Base-by-base conservation (phyloP, 495 filamentous ascomycete genomes). In the Neurospora sp. region DNA sequence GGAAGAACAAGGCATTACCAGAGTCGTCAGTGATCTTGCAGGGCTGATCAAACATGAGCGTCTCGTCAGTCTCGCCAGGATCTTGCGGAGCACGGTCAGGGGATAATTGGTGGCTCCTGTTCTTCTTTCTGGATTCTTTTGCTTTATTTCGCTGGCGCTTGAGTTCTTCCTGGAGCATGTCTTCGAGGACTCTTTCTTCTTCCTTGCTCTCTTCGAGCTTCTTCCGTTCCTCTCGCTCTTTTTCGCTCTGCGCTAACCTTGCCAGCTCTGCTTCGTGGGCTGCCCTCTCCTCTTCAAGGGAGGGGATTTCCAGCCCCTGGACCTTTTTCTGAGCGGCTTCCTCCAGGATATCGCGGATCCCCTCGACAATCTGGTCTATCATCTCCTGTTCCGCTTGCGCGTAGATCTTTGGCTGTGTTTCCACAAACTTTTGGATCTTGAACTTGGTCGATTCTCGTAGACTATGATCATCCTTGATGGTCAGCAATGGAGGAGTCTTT, bases 281-380 rank as follows among this genome's bases (percentile, higher is more conserved):
- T 11, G 91, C 94, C 38, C 96, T 87, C 79, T 98, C 94, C 76
- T 96, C 94, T 77, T 96, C 94, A 18, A 99, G 82, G 42, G 93
- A 97, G 0, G 94, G 94, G 11, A 97, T 81, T 69, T 93, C 87
- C 71, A 89, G 84, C 18, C 91, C 89, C 69, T 90, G 87, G 61
- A 89, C 91, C 73, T 90, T 90, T 38, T 88, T 88, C 75, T 91
- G 86, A 10, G 93, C 91, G 22, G 92, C 93, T 81, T 96, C 93
- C 78, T 98, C 94, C 22, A 99, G 83, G 20, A 94, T 89, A 74
- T 98, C 96, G 73, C 93, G 90, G 61, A 98, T 90, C 6, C 90
- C 89, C 69, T 91, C 88, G 10, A 93, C 92, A 44, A 99, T 86
- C 72, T 94, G 92, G 80, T 92, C 91, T 14, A 99, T 93, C 94